Base-by-base conservation (phyloP, 1,139 yeast species). In the Kodamaea plutei region DNA sequence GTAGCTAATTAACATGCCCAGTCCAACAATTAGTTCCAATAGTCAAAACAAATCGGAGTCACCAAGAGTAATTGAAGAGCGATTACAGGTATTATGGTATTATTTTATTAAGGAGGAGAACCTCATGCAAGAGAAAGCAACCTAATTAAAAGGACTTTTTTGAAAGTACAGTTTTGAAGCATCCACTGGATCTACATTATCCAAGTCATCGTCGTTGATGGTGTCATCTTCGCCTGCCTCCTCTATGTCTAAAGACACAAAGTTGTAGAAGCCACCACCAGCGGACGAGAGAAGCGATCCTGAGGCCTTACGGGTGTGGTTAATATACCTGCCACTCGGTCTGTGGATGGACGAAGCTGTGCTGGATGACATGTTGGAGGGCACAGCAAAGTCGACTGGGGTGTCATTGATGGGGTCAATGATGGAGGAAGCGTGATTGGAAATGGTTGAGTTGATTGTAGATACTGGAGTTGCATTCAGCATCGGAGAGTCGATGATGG, bases 391-490 rank as follows among this genome's bases (percentile, higher is more conserved):
- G 37, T 66, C 72, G 29, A 63, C 68, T 8, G 71, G 70, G 8
- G 67, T 45, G 35, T 64, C 73, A 40, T 62, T 63, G 30, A 64
- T 62, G 4, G 69, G 65, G 41, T 64, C 69, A 29, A 60, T 50
- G 15, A 61, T 46, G 8, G 58, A 49, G 26, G 54, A 41, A 8
- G 44, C 24, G 24, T 38, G 40, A 27, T 38, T 42, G 14, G 48
- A 43, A 9, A 47, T 39, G n/a, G 51, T 37, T 4, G 58, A 51
- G 23, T 55, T 58, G 16, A 49, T 40, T 8, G 58, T 52, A 3
- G 62, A 50, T 12, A 53, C 45, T 1, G 66, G 65, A 1, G 64
- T 59, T 15, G 54, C 56, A 6, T 54, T 54, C 13, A 64, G 53
- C 26, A 62, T 48, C 11, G 71, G 69, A 10, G 68, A 61, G 39